Percentiles rank a stretch among this genome's conserved stretches.
Conservation (phyloP, 2,329 filamentous ascomycete genomes). For the Sporothrix pallida region DNA sequence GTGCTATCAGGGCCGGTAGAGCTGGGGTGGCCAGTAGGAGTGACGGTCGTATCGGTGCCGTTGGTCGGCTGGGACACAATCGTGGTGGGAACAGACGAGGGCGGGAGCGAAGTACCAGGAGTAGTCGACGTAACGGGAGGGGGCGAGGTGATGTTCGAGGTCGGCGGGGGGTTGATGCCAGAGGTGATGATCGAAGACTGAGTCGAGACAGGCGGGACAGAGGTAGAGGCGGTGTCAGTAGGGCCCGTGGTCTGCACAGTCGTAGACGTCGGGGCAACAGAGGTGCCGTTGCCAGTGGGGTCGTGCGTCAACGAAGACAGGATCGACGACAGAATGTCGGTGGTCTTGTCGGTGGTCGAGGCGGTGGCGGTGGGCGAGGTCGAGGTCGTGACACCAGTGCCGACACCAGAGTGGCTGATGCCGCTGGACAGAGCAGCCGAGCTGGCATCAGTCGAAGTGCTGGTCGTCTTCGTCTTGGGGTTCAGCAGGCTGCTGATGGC, state of each 20-base stretch:
- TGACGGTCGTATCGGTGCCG: conserved; percentile 20
- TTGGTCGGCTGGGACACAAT: conserved; percentile 23
- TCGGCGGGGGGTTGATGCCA: conserved; percentile 12
- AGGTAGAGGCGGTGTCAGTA: conserved; percentile 23
- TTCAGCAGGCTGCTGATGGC: conserved; percentile 21
- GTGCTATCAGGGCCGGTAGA: conserved; percentile 24
- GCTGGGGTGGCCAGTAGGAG: background rate
- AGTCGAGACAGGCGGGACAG: conserved; percentile 17
- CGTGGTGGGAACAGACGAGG: background rate
- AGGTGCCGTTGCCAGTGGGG: conserved; percentile 8
- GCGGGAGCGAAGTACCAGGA: conserved; percentile 21
- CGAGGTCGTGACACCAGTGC: conserved; percentile 27
- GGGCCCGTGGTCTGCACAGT: background rate
- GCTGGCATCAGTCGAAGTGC: background rate
- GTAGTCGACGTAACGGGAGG: conserved; percentile 22
- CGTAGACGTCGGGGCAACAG: background rate
- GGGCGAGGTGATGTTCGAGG: conserved; percentile 27
- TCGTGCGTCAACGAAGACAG: conserved; percentile 29
- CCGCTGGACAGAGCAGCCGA: conserved; percentile 27
- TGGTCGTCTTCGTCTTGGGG: conserved; percentile 16
- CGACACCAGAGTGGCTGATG: conserved; percentile 32
- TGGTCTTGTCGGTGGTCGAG: conserved; percentile 10
- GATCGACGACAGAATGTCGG: conserved; percentile 21
- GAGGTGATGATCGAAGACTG: conserved; percentile 6
- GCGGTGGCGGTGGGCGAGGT: background rate